These are phyloP conservation scores for Saturnispora sanitii DNA, from an alignment of 805 yeast species.

Conservation along the genomic window DNA sequence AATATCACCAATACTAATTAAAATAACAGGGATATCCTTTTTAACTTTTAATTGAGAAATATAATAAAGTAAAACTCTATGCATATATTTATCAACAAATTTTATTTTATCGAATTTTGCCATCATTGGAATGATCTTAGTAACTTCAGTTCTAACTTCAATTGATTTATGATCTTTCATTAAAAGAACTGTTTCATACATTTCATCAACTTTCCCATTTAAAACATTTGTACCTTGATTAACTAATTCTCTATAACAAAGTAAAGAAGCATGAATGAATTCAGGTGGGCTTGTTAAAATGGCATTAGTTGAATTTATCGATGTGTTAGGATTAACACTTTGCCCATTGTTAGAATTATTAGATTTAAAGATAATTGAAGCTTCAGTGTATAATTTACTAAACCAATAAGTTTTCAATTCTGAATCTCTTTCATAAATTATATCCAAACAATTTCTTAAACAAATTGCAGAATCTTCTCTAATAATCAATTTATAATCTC, in stretches of 20 bases:
- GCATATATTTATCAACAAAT: slow-evolving; percentile 75
- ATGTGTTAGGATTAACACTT: background rate
- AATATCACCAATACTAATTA: slow-evolving; percentile 76
- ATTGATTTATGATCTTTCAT: slow-evolving; percentile 71
- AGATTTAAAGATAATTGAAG: slow-evolving; percentile 22
- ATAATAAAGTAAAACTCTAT: slow-evolving; percentile 66
- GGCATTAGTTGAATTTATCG: background rate
- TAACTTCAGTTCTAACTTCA: slow-evolving; percentile 75
- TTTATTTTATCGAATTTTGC: slow-evolving; percentile 68
- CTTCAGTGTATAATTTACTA: slow-evolving; percentile 38
- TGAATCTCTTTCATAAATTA: slow-evolving; percentile 70
- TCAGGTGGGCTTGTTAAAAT: slow-evolving; percentile 35
- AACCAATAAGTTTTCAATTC: slow-evolving; percentile 69
- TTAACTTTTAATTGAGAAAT: slow-evolving; percentile 63
- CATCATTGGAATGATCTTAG: slow-evolving; percentile 70
- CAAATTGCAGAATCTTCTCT: slow-evolving; percentile 80
- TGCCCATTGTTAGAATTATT: background rate
- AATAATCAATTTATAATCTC: slow-evolving; percentile 67
- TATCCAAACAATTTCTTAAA: slow-evolving; percentile 64
- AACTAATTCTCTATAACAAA: slow-evolving; percentile 74
- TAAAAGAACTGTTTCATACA: slow-evolving; percentile 62
- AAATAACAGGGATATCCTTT: slow-evolving; percentile 66
- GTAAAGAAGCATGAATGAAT: slow-evolving; percentile 74
- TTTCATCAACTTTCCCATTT: slow-evolving; percentile 59
- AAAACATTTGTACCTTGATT: slow-evolving; percentile 63